Conservation (phyloP, 495 filamentous ascomycete genomes). For the Penicillium coffeae region DNA sequence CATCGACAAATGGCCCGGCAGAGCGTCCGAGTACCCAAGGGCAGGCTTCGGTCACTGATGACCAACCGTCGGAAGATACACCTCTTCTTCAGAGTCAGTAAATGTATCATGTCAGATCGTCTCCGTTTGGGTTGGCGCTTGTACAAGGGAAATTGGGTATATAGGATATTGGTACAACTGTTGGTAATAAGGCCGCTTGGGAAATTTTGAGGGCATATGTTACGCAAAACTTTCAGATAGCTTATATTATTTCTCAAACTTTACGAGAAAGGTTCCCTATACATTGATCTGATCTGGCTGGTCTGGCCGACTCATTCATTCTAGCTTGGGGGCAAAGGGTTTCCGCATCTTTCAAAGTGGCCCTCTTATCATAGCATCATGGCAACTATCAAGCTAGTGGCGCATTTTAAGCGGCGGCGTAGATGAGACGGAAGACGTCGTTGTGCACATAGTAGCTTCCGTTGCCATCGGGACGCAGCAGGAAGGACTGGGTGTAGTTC, state of each 20-base stretch:
- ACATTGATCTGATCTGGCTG: not conserved
- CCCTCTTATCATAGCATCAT: constrained; percentile 23
- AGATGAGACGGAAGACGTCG: constrained; percentile 86
- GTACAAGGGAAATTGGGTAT: not conserved
- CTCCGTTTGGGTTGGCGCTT: no score
- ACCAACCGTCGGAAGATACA: constrained; percentile 45
- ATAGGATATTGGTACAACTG: not conserved
- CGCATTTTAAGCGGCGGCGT: constrained; percentile 30
- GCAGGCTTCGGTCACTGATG: constrained; percentile 23
- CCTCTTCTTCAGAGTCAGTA: constrained; percentile 37
- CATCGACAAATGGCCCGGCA: constrained; percentile 27
- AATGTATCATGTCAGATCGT: constrained; percentile 5
- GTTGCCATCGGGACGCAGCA: constrained; percentile 63
- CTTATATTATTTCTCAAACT: not conserved
- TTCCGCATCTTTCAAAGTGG: not conserved
- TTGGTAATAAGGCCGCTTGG: not conserved
- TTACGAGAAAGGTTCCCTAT: not conserved
- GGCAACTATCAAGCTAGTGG: constrained; percentile 1
- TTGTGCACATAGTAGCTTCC: constrained; percentile 83
- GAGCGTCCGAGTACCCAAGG: constrained; percentile 8
- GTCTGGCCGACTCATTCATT: not conserved
- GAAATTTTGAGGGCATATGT: not conserved
- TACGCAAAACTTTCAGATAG: not conserved
- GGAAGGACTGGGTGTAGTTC: constrained; percentile 83
- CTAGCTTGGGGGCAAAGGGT: not conserved